phyloP scores from a whole-genome alignment of 2,329 filamentous ascomycete species.

The Arachnopeziza araneosa region DNA sequence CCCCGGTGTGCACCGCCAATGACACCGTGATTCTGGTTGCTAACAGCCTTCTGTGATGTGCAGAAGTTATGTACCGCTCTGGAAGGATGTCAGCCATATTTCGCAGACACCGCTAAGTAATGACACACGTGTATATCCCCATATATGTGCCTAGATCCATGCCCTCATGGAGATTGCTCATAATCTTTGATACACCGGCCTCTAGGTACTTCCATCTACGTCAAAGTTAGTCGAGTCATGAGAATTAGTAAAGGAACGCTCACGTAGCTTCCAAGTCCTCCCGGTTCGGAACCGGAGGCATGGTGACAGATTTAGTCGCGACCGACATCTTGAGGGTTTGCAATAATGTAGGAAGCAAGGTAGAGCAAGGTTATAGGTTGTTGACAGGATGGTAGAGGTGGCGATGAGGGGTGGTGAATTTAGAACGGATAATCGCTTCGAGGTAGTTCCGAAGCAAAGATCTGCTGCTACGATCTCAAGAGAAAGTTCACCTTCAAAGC shows the following conservation, averaged over 20 bases:
- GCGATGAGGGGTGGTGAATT: conserved; percentile 2
- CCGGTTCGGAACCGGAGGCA: conserved; percentile 54
- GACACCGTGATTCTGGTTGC: conserved; percentile 41
- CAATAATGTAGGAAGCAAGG: neutral
- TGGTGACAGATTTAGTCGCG: conserved; percentile 26
- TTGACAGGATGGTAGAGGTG: neutral
- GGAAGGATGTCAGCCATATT: conserved; percentile 7
- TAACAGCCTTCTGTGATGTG: conserved; percentile 89
- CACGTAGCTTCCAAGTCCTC: conserved; percentile 60
- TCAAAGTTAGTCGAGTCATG: conserved; percentile 7
- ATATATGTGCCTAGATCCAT: conserved; percentile 97
- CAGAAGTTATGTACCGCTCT: conserved; percentile 98
- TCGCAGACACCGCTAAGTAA: neutral
- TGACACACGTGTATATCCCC: conserved; percentile 80
- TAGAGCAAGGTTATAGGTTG: neutral
- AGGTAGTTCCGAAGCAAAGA: neutral
- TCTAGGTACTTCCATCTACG: conserved; percentile 84
- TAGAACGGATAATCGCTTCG: neutral
- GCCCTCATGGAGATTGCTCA: conserved; percentile 85
- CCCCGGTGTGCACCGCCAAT: conserved; percentile 61
- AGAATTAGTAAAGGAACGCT: conserved; percentile 29
- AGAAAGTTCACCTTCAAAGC: neutral
- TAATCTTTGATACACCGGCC: conserved; percentile 83
- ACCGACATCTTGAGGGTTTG: conserved; percentile 13
- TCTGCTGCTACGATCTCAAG: neutral